Conservation (phyloP, 768 basidiomycete species). For the Crepidotus variabilis region DNA sequence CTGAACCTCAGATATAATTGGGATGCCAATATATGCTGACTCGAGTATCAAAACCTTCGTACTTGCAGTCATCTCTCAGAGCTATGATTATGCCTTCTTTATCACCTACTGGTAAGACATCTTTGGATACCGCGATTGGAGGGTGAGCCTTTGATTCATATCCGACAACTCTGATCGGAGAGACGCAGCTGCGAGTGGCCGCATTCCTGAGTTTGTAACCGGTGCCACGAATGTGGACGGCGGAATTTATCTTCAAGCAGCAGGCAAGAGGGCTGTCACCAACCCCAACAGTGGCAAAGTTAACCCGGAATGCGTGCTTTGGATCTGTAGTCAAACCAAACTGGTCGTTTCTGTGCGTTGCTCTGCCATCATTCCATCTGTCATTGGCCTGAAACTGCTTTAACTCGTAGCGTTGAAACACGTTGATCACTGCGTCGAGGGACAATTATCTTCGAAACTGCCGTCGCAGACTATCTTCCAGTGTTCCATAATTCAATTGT, state of each 20-base stretch:
- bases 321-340: conserved; percentile 39
- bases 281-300: conserved; percentile 23
- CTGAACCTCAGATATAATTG: too few species aligned
- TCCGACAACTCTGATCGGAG: conserved; percentile 9
- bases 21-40: too few species aligned
- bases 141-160: too few species aligned
- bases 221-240: conserved; percentile 22
- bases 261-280: conserved; percentile 19
- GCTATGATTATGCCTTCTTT: too few species aligned
- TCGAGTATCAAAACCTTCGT: too few species aligned
- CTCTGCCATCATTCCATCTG: too few species aligned
- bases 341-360: conserved; percentile 23
- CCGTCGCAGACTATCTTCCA: conserved; percentile 22
- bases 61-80: too few species aligned
- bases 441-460: conserved; percentile 22
- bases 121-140: too few species aligned
- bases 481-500: conserved; percentile 25
- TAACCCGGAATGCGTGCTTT: conserved; percentile 28
- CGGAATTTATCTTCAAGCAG: conserved; percentile 27
- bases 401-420: conserved; percentile 27
- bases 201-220: conserved; percentile 17
- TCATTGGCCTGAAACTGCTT: neutral
- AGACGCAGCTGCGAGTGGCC: conserved; percentile 18
- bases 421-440: conserved; percentile 28
- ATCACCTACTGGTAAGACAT: too few species aligned